Evolutionary conservation across 2,329 filamentous ascomycete species (phyloP).

Genomic region (Eutypella sp.): DNA sequence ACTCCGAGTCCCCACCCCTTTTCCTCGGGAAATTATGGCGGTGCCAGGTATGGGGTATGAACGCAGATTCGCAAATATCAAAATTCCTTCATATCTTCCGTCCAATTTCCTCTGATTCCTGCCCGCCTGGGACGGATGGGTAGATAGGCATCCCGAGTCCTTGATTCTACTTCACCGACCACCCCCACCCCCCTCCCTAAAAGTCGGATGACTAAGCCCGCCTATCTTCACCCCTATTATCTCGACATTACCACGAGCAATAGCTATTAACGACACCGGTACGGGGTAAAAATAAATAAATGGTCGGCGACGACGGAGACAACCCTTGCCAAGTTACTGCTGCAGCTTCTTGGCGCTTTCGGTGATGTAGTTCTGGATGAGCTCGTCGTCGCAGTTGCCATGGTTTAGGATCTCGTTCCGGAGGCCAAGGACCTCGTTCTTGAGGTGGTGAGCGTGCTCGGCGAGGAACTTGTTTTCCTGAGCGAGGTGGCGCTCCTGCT

Average conservation of each 20-base stretch:
- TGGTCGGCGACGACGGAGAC: not conserved
- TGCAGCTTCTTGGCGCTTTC: not conserved
- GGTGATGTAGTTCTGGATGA: constrained; percentile 18
- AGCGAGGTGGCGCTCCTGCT: constrained; percentile 20
- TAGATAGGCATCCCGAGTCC: no score
- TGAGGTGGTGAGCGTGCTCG: constrained; percentile 16
- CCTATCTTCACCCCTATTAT: not conserved
- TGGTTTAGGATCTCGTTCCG: constrained; percentile 27
- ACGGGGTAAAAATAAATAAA: no score
- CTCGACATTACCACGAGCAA: no score
- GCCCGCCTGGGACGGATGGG: no score
- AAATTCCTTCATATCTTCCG: no score
- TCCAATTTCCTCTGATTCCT: no score
- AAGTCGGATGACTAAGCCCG: not conserved
- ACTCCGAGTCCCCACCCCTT: no score
- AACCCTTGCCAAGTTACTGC: not conserved
- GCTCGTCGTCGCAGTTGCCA: constrained; percentile 20
- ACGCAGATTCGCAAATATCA: no score
- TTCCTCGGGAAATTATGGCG: no score
- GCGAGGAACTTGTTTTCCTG: constrained; percentile 19
- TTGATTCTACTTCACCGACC: no score
- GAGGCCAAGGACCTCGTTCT: constrained; percentile 22
- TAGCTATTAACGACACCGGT: not conserved
- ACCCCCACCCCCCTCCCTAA: no score
- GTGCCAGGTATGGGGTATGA: no score